Percentiles rank a stretch among this genome's conserved stretches.
These are phyloP conservation scores for Fusarium acutatum DNA, from an alignment of 2,329 filamentous ascomycete genomes.

Conservation along the genomic window DNA sequence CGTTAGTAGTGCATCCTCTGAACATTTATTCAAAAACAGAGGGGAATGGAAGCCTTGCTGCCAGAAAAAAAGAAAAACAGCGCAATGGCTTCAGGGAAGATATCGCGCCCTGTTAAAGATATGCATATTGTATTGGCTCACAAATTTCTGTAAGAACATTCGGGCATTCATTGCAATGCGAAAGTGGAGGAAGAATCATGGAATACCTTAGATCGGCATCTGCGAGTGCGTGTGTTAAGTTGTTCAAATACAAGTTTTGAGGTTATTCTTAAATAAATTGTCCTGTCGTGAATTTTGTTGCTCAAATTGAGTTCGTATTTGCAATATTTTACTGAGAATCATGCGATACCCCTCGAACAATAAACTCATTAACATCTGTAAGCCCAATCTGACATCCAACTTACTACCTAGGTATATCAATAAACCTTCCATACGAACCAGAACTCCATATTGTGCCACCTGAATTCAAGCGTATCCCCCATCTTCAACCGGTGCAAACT, in stretches of 20 bases:
- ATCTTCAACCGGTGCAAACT: neutral
- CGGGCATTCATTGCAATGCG: neutral
- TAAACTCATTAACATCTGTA: neutral
- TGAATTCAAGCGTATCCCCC: neutral
- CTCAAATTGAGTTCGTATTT: neutral
- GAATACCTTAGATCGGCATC: conserved; percentile 6
- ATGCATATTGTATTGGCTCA: conserved; percentile 3
- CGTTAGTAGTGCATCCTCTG: conserved; percentile 38
- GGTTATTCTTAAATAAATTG: neutral
- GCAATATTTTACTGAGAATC: neutral
- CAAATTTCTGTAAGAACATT: conserved; percentile 2
- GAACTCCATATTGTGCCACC: conserved; percentile 25
- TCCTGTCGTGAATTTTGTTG: neutral
- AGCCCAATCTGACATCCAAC: conserved; percentile 6
- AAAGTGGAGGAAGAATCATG: neutral
- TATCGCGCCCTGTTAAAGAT: neutral
- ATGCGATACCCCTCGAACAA: conserved; percentile 16
- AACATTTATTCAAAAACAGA: conserved; percentile 11
- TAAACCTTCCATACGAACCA: neutral
- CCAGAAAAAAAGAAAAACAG: neutral
- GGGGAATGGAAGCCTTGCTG: conserved; percentile 1
- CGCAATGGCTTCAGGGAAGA: neutral
- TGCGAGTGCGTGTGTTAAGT: neutral
- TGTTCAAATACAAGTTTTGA: neutral
- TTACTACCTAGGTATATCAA: neutral